phyloP scores from a whole-genome alignment of 1,284 basidiomycete species.

The Apiotrichum sp. region DNA sequence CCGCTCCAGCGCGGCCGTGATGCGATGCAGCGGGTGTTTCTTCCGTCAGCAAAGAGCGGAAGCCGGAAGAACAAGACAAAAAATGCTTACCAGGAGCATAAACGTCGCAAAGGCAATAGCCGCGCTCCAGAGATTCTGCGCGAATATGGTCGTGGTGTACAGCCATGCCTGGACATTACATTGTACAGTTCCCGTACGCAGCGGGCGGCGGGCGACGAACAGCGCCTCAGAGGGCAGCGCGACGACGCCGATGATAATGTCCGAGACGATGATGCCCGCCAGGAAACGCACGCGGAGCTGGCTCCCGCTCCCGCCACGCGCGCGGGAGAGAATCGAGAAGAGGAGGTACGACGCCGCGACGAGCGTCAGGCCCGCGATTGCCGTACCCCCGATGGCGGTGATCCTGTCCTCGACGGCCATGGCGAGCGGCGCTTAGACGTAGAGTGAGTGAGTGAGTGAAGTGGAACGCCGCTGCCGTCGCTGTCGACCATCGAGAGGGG shows the following conservation, averaged over 20 bases:
- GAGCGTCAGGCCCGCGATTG: constrained; percentile 32
- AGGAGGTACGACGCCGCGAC: constrained; percentile 30
- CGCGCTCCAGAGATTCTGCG: constrained; percentile 42
- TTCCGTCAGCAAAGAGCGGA: constrained; percentile 2
- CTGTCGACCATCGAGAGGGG: too few species aligned
- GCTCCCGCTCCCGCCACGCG: constrained; percentile 10
- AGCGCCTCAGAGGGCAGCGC: constrained; percentile 25
- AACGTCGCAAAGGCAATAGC: constrained; percentile 40
- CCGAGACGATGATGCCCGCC: constrained; percentile 40
- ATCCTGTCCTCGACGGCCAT: constrained; percentile 4
- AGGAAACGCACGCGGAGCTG: constrained; percentile 39
- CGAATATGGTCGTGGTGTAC: constrained; percentile 33
- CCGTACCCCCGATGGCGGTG: constrained; percentile 28
- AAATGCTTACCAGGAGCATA: constrained; percentile 32
- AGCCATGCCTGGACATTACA: constrained; percentile 34
- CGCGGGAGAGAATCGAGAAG: constrained; percentile 23
- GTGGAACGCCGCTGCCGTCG: too few species aligned
- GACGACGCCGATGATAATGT: constrained; percentile 33
- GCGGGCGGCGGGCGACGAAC: constrained; percentile 19
- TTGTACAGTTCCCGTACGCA: constrained; percentile 19
- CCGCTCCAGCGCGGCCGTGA: constrained; percentile 30
- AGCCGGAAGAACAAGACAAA: too few species aligned
- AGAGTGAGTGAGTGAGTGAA: too few species aligned
- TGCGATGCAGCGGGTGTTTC: constrained; percentile 37
- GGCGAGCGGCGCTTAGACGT: too few species aligned